A percentile compares a stretch with the other conserved stretches of the same genome.
phyloP scores from a whole-genome alignment of 345 rosid species.

The Syzygium oleosum region DNA sequence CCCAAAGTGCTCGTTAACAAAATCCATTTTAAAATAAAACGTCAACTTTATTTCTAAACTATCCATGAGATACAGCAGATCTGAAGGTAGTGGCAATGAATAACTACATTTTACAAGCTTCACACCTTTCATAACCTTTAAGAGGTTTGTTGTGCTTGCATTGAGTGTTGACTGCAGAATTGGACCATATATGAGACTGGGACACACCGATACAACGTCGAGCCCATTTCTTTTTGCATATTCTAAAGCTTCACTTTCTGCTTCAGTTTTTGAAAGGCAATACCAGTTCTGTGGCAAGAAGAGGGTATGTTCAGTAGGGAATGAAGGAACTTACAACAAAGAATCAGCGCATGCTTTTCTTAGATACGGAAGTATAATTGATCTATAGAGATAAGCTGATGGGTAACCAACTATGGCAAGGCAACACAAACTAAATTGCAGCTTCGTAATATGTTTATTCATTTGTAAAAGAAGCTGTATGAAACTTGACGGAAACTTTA shows the following conservation, averaged over 20 bases:
- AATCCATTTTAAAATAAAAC: not conserved
- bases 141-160: slow-evolving; percentile 40
- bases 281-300: slow-evolving; percentile 56
- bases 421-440: not conserved
- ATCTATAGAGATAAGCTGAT: not conserved
- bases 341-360: not conserved
- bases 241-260: slow-evolving; percentile 63
- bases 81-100: not conserved
- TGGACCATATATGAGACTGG: slow-evolving; percentile 49
- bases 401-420: not conserved
- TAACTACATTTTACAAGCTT: not conserved
- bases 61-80: not conserved
- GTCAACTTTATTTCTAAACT: not conserved
- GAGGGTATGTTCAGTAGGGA: not conserved
- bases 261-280: slow-evolving; percentile 57
- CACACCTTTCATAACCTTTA: slow-evolving; percentile 56
- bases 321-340: not conserved
- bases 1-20: not conserved
- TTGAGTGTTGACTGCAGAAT: slow-evolving; percentile 43
- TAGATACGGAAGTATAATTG: not conserved
- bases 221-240: slow-evolving; percentile 48
- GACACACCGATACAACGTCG: slow-evolving; percentile 47
- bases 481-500: not conserved
- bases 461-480: not conserved
- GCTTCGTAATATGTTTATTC: not conserved